Conservation (phyloP, 306 rosid species). For the Citrullus colocynthis region DNA sequence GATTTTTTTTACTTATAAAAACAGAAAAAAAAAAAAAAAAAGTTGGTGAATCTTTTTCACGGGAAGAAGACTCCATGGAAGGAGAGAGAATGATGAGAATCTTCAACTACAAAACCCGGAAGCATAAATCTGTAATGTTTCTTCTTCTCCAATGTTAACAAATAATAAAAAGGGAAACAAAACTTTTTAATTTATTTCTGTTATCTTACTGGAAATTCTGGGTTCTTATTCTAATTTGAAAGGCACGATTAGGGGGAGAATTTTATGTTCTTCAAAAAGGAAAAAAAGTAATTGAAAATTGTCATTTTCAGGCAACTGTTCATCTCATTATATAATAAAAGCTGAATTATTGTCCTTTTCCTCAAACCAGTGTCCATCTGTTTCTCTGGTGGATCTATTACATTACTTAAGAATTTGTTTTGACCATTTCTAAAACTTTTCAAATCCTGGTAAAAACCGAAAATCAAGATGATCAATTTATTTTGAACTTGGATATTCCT, state of each 20-base stretch:
- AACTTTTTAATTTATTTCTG: not conserved
- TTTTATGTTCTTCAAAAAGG: not conserved
- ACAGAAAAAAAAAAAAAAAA: not conserved
- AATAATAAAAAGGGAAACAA: not conserved
- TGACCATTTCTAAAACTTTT: not conserved
- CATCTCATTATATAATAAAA: not conserved
- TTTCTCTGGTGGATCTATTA: not conserved
- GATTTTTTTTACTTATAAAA: no score
- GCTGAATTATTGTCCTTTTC: conserved; percentile 8
- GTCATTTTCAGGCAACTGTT: conserved; percentile 8
- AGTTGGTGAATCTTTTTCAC: not conserved
- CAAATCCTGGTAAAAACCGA: not conserved
- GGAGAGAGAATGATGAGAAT: conserved; percentile 1
- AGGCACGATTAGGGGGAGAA: not conserved
- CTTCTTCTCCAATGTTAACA: not conserved
- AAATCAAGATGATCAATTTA: not conserved
- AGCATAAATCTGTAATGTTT: conserved; percentile 6
- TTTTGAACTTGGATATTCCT: not conserved
- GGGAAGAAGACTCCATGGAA: not conserved
- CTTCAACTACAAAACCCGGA: conserved; percentile 5
- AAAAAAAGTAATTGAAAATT: not conserved
- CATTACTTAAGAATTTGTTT: not conserved
- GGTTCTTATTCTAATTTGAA: not conserved
- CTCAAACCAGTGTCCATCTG: not conserved
- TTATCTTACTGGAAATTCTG: not conserved